Evolutionary conservation across 441 rosid species (phyloP).

Genomic region (Pelargonium australe): DNA sequence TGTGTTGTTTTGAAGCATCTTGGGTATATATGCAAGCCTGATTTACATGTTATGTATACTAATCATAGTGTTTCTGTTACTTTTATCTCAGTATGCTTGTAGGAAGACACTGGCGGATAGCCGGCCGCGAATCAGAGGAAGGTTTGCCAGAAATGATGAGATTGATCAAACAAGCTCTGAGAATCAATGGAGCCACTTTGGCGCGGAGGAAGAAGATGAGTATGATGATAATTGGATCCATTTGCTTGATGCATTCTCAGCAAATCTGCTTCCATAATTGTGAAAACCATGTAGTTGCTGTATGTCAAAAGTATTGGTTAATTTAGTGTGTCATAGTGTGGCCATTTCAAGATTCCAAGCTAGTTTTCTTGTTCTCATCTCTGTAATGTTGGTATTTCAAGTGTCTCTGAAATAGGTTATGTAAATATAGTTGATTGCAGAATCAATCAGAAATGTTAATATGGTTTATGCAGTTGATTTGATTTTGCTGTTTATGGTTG

Average conservation of each 20-base stretch:
- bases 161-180: slow-evolving; percentile 37
- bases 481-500: neutral
- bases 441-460: slow-evolving; percentile 3
- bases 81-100: slow-evolving; percentile 58
- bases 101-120: slow-evolving; percentile 94
- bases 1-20: neutral
- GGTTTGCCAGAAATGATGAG: slow-evolving; percentile 83
- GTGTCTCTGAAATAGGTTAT: neutral
- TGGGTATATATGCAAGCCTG: no score
- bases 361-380: neutral
- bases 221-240: slow-evolving; percentile 61
- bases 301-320: neutral
- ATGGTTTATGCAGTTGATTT: neutral
- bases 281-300: neutral
- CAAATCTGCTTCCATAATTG: slow-evolving; percentile 35
- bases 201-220: slow-evolving; percentile 50
- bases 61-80: neutral
- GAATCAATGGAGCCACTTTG: slow-evolving; percentile 36
- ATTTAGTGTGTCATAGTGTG: slow-evolving; percentile 1
- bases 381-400: no score
- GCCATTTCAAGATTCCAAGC: neutral
- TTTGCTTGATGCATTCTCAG: slow-evolving; percentile 58
- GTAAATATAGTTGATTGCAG: neutral
- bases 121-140: slow-evolving; percentile 85
- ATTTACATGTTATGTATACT: slow-evolving; percentile 3